Evolutionary conservation across 1,284 basidiomycete genomes (phyloP).

Genomic region (Anthracocystis setariae): DNA sequence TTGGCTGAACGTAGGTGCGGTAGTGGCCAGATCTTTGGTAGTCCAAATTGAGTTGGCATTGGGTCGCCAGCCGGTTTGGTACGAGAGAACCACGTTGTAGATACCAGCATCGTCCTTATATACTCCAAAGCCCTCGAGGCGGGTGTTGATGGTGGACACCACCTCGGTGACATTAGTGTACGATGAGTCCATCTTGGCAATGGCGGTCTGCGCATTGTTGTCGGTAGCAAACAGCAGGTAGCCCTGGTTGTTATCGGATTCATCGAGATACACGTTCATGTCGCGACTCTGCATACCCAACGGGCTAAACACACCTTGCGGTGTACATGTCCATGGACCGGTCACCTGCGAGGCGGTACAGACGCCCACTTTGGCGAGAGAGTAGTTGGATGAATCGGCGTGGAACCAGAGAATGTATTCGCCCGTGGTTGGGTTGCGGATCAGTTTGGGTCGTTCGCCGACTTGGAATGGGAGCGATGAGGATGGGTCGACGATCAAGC

Average conservation of each 20-base stretch:
- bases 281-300: slow-evolving; percentile 29
- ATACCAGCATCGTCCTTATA: slow-evolving; percentile 14
- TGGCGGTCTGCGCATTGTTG: slow-evolving; percentile 14
- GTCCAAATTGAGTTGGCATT: slow-evolving; percentile 31
- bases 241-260: slow-evolving; percentile 8
- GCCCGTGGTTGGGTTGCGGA: slow-evolving; percentile 18
- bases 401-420: slow-evolving; percentile 37
- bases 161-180: slow-evolving; percentile 22
- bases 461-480: slow-evolving; percentile 25
- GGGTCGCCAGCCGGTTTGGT: slow-evolving; percentile 28
- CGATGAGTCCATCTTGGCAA: slow-evolving; percentile 15
- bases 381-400: slow-evolving; percentile 28
- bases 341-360: slow-evolving; percentile 13
- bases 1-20: slow-evolving; percentile 7
- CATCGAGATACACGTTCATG: slow-evolving; percentile 34
- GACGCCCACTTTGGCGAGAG: slow-evolving; percentile 24
- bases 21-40: slow-evolving; percentile 4
- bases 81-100: slow-evolving; percentile 28
- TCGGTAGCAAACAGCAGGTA: slow-evolving; percentile 32
- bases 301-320: slow-evolving; percentile 21
- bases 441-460: slow-evolving; percentile 30
- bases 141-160: slow-evolving; percentile 4
- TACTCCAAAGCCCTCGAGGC: slow-evolving; percentile 31
- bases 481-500: slow-evolving; percentile 20
- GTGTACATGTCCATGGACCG: slow-evolving; percentile 16